These are phyloP conservation scores for Monilinia laxa DNA, from an alignment of 2,329 filamentous ascomycete species.

Conservation along the genomic window DNA sequence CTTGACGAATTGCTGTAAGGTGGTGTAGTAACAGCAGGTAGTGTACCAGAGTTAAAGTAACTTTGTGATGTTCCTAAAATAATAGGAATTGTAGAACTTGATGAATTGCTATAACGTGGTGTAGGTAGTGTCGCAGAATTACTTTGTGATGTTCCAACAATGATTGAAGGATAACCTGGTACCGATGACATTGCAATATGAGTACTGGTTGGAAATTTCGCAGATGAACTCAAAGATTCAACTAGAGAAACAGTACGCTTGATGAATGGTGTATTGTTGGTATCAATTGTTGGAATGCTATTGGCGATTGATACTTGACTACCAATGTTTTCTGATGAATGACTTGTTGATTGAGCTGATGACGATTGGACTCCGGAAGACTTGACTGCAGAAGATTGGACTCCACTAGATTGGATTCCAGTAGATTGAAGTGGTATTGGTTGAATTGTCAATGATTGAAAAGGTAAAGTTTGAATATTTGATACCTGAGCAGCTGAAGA, in stretches of 20 bases:
- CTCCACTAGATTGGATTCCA: background rate
- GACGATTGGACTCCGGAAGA: background rate
- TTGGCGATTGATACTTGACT: background rate
- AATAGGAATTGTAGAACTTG: background rate
- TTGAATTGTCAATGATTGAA: background rate
- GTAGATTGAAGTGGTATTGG: too few species aligned
- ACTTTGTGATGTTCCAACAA: constrained; percentile 4
- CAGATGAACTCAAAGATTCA: background rate
- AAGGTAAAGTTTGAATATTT: background rate
- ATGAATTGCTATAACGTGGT: background rate
- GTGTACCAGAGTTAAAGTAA: background rate
- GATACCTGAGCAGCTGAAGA: background rate
- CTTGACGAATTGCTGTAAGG: background rate
- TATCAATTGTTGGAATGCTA: background rate
- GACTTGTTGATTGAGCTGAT: background rate
- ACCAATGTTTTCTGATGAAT: background rate
- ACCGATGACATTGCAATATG: background rate
- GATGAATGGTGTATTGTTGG: background rate
- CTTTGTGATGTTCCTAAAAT: constrained; percentile 1
- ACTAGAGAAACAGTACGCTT: background rate
- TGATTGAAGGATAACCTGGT: background rate
- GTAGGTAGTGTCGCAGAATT: background rate
- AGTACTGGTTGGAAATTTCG: background rate
- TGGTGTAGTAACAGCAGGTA: background rate
- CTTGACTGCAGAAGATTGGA: background rate